Evolutionary conservation across 2,329 filamentous ascomycete genomes (phyloP).

Genomic region (Aspergillus latus): DNA sequence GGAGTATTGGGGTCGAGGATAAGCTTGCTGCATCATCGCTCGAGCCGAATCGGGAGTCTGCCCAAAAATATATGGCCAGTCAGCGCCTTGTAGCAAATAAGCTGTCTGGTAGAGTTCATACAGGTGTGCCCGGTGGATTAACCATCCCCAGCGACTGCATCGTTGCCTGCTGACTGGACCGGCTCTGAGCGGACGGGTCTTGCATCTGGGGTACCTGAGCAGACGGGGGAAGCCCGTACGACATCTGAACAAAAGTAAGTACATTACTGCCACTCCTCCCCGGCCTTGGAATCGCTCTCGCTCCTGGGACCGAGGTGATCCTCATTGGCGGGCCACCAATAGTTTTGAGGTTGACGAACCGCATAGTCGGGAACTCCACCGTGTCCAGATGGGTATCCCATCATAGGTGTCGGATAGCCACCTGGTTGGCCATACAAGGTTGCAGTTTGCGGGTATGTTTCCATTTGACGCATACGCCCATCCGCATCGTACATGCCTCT

Average conservation of each 20-base stretch:
- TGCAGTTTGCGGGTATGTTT: slow-evolving; percentile 38
- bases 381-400: slow-evolving; percentile 38
- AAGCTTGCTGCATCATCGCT: slow-evolving; percentile 39
- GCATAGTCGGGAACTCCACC: slow-evolving; percentile 38
- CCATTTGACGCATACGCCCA: slow-evolving; percentile 38
- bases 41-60: slow-evolving; percentile 39
- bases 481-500: slow-evolving; percentile 39
- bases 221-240: slow-evolving; percentile 36
- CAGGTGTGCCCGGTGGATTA: slow-evolving; percentile 40
- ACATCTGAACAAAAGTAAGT: slow-evolving; percentile 31
- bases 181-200: slow-evolving; percentile 34
- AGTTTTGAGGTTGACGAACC: slow-evolving; percentile 30
- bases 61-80: slow-evolving; percentile 25
- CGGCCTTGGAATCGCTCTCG: slow-evolving; percentile 7
- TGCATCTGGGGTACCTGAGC: slow-evolving; percentile 37
- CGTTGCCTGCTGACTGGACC: slow-evolving; percentile 37
- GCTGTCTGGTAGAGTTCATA: slow-evolving; percentile 33
- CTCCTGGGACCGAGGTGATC: slow-evolving; percentile 15
- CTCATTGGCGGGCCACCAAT: slow-evolving; percentile 3
- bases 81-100: slow-evolving; percentile 25
- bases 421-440: slow-evolving; percentile 34
- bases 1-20: slow-evolving; percentile 36
- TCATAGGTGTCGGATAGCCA: slow-evolving; percentile 36
- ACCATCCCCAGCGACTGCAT: slow-evolving; percentile 40
- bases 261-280: slow-evolving; percentile 14